These are phyloP conservation scores for Discostella stelligera DNA, from an alignment of 352 stramenopile species.

Conservation along the genomic window DNA sequence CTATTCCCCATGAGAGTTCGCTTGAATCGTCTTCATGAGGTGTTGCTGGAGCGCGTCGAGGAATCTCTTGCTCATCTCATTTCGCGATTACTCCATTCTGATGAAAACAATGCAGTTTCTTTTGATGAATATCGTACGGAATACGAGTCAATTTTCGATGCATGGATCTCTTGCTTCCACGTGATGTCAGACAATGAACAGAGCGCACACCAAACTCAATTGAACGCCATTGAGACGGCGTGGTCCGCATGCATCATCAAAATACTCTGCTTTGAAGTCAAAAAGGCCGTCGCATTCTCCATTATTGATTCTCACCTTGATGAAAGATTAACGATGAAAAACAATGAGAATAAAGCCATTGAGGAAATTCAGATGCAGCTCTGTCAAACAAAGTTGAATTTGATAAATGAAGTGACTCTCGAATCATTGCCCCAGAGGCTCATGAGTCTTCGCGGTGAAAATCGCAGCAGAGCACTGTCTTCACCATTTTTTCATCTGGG, in stretches of 20 bases:
- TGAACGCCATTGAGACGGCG: conserved; percentile 24
- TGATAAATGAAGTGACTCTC: conserved; percentile 27
- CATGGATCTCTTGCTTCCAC: conserved; percentile 36
- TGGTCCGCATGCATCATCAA: conserved; percentile 49
- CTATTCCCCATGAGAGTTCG: conserved; percentile 37
- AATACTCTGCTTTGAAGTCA: conserved; percentile 50
- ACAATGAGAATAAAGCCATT: conserved; percentile 11
- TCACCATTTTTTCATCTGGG: conserved; percentile 42
- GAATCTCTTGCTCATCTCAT: conserved; percentile 43
- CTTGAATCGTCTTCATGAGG: conserved; percentile 28
- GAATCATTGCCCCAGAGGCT: conserved; percentile 39
- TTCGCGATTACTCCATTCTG: conserved; percentile 17
- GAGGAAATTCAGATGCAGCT: conserved; percentile 21
- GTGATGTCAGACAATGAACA: conserved; percentile 20
- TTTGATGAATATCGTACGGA: conserved; percentile 36
- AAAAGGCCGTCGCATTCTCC: conserved; percentile 35
- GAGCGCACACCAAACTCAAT: conserved; percentile 1
- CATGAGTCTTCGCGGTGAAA: conserved; percentile 21
- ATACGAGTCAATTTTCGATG: conserved; percentile 35
- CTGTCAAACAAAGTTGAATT: conserved; percentile 29
- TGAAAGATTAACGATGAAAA: not conserved
- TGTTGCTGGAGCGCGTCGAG: conserved; percentile 35
- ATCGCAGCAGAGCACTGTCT: conserved; percentile 25
- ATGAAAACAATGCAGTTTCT: not conserved
- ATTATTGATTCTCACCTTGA: conserved; percentile 32